These are phyloP conservation scores for Baorangia bicolor DNA, from an alignment of 768 basidiomycete species.

Conservation along the genomic window DNA sequence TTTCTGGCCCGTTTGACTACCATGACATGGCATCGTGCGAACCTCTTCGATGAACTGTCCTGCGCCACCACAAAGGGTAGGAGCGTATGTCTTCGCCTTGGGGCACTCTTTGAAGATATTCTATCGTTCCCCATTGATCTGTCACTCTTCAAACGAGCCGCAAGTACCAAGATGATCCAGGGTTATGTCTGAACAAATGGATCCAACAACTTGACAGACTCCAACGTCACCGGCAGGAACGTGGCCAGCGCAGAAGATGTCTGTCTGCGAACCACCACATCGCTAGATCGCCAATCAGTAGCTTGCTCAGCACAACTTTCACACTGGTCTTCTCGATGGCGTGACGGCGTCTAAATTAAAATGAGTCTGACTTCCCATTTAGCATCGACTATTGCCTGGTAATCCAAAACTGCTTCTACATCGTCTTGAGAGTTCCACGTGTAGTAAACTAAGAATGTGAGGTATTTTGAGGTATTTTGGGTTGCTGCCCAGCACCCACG, in stretches of 20 bases:
- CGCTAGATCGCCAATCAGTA: constrained; percentile 97
- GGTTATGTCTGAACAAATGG: constrained; percentile 87
- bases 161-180: constrained; percentile 94
- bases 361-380: constrained; percentile 99
- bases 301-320: constrained; percentile 95
- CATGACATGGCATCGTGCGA: constrained; percentile 98
- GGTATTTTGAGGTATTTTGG: constrained; percentile 88
- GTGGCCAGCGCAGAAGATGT: constrained; percentile 98
- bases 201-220: constrained; percentile 93
- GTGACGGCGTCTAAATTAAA: constrained; percentile 92
- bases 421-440: constrained; percentile 98
- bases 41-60: constrained; percentile 99
- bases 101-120: constrained; percentile 94
- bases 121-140: constrained; percentile 95
- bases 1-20: constrained; percentile 98
- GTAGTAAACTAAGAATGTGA: constrained; percentile 88
- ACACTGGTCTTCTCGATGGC: constrained; percentile 96
- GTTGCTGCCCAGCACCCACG: constrained; percentile 99
- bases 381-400: constrained; percentile 98
- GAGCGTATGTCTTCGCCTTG: constrained; percentile 92
- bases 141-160: constrained; percentile 87
- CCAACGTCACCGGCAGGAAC: constrained; percentile 88
- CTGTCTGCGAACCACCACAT: constrained; percentile 99
- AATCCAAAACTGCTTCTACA: constrained; percentile 94
- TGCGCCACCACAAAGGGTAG: constrained; percentile 92